A percentile compares a stretch with the other conserved stretches of the same genome.
phyloP scores from a whole-genome alignment of 257 asterid species.

The Fraxinus anomala region DNA sequence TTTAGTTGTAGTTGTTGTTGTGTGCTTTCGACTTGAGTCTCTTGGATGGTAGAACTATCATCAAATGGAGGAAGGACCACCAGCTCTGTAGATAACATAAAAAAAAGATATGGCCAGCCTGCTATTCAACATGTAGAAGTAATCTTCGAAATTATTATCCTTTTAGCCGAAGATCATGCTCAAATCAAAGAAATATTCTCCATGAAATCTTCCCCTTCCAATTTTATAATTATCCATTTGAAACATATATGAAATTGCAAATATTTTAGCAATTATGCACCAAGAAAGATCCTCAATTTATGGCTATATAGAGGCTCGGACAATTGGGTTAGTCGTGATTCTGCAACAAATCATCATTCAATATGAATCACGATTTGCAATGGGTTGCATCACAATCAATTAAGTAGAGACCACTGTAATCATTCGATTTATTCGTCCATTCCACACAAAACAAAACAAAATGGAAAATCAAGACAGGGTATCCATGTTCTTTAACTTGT shows the following conservation, averaged over 20 bases:
- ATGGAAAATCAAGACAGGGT: neutral
- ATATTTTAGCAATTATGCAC: neutral
- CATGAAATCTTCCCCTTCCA: neutral
- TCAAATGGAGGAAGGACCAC: neutral
- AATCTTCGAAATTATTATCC: too few relatives aligned
- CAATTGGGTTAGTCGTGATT: too few relatives aligned
- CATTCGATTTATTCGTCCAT: neutral
- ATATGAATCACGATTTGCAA: too few relatives aligned
- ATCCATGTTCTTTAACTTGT: conserved; percentile 29
- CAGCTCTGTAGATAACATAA: neutral
- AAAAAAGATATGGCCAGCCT: neutral
- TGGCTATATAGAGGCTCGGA: too few relatives aligned
- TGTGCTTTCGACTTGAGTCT: neutral
- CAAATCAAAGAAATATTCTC: neutral
- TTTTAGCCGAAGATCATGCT: neutral
- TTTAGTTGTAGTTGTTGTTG: neutral
- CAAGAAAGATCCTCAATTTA: neutral
- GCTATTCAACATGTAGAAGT: neutral
- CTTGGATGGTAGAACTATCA: neutral
- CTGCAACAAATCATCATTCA: too few relatives aligned
- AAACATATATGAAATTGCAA: too few relatives aligned
- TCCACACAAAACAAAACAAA: neutral
- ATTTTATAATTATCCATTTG: neutral
- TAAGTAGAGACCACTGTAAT: neutral
- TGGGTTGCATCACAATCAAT: too few relatives aligned